Evolutionary conservation across 2,329 filamentous ascomycete species (phyloP), one percentile per base, ranked within the genome.

Genomic region (Paecilomyces formosus): DNA sequence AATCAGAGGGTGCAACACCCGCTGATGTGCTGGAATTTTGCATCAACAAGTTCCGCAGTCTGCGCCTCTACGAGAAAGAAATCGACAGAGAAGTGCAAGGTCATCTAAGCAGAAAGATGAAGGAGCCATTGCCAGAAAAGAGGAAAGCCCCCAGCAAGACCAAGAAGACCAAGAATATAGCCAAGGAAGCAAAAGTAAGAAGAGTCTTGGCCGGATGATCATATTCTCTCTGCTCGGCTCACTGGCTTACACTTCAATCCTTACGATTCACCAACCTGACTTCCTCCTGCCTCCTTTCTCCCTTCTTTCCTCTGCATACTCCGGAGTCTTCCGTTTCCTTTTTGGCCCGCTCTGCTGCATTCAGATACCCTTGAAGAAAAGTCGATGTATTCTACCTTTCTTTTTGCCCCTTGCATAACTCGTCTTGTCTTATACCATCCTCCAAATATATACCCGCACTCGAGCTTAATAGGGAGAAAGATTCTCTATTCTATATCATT

Each of bases 21-120:
- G 63, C 65, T 24, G 56, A 61, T 3, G 63, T 71, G 3, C 66
- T 76, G 4, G 65, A 70, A 53, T 75, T 71, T 61, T 74, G 73
- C 62, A 68, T 71, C 9, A 56, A 61, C 28, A 65, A 66, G 53
- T 76, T 74, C 60, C 58, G 68, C 11, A 57, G 60, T 13, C 61
- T 71, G 21, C 65, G 65, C 5, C 62, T 74, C 31, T 61, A 64
- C 0, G 64, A 68, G 18, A 59, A 67, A 7, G 67, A 73, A 30
- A 69, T 75, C 51, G 68, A 73, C 24, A 62, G 67, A 11, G 74
- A 76, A 56, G 61, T 73, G 1, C 66, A 70, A 4, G 72, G 70
- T 1, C 61, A 74, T 49, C 49, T 70, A 53, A 62, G 59, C 18
- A 64, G 66, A n/a, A 64, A 64, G 55, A 63, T 62, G n/a, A 53